Percentiles rank a stretch among this genome's conserved stretches.
These are phyloP conservation scores for Eurotiales sp. DNA, from an alignment of 2,329 filamentous ascomycete genomes.

Conservation along the genomic window DNA sequence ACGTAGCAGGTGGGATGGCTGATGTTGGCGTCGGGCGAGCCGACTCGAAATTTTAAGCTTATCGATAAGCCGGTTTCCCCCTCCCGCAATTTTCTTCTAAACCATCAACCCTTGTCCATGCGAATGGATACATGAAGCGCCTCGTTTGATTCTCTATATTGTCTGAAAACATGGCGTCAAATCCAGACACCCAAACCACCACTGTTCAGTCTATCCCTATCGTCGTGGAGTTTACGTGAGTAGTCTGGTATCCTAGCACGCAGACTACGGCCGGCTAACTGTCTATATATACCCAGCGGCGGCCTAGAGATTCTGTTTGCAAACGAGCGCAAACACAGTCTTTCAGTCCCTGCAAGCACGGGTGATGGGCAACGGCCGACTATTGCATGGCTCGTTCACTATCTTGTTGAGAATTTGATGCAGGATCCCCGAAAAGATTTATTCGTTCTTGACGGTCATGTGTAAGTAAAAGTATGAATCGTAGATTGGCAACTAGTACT, in stretches of 20 bases:
- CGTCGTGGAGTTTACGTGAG: conserved; percentile 70
- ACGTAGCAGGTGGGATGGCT: conserved; percentile 3
- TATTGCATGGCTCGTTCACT: conserved; percentile 70
- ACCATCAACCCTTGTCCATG: too few relatives aligned
- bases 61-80: conserved; percentile 34
- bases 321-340: conserved; percentile 68
- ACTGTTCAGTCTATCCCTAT: conserved; percentile 48
- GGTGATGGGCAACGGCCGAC: conserved; percentile 60
- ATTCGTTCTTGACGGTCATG: conserved; percentile 80
- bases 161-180: conserved; percentile 10
- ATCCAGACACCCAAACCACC: conserved; percentile 5
- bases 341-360: conserved; percentile 62
- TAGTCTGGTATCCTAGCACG: not conserved
- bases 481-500: conserved; percentile 16
- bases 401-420: conserved; percentile 80
- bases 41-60: conserved; percentile 26
- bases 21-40: not conserved
- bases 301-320: conserved; percentile 93
- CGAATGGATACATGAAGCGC: too few relatives aligned
- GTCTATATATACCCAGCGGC: conserved; percentile 54
- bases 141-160: not conserved
- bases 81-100: conserved; percentile 8
- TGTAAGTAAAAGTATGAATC: conserved; percentile 61
- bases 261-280: not conserved
- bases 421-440: conserved; percentile 79